Percentiles rank a stretch among this genome's conserved stretches.
Evolutionary conservation across 129 eudicot genomes (phyloP).

Genomic region (Chrysanthemum seticuspe): DNA sequence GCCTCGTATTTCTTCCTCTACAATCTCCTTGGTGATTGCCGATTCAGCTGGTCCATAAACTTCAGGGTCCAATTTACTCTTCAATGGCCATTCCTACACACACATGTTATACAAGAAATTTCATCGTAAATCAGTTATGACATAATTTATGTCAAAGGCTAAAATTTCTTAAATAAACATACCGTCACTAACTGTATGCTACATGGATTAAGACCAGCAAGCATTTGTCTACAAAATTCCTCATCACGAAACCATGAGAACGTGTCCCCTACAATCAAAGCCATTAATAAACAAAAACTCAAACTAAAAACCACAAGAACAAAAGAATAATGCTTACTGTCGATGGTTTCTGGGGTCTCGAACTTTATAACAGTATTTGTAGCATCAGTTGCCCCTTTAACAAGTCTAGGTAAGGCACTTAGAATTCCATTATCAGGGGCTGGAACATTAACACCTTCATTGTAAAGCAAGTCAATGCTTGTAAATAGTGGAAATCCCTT

Average conservation of each 20-base stretch:
- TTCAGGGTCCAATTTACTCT: conserved; percentile 62
- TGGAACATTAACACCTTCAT: conserved; percentile 59
- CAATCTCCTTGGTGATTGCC: conserved; percentile 61
- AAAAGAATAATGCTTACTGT: conserved; percentile 37
- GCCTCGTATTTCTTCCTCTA: conserved; percentile 58
- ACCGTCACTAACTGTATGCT: conserved; percentile 65
- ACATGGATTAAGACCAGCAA: conserved; percentile 75
- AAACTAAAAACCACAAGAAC: neutral
- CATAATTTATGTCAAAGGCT: neutral
- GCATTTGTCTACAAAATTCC: conserved; percentile 72
- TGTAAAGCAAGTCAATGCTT: conserved; percentile 53
- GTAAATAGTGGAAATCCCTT: conserved; percentile 61
- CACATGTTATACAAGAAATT: neutral
- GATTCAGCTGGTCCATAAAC: conserved; percentile 76
- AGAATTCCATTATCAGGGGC: neutral
- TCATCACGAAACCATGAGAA: conserved; percentile 82
- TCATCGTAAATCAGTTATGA: neutral
- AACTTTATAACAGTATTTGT: conserved; percentile 39
- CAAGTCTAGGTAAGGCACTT: conserved; percentile 57
- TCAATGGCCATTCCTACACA: conserved; percentile 78
- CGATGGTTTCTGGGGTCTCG: conserved; percentile 60
- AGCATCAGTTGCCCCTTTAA: conserved; percentile 37
- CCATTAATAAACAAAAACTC: conserved; percentile 6
- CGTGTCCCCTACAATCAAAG: conserved; percentile 51
- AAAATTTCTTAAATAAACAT: neutral